phyloP scores from a whole-genome alignment of 148 eudicot species.

The Cornus kousa region DNA sequence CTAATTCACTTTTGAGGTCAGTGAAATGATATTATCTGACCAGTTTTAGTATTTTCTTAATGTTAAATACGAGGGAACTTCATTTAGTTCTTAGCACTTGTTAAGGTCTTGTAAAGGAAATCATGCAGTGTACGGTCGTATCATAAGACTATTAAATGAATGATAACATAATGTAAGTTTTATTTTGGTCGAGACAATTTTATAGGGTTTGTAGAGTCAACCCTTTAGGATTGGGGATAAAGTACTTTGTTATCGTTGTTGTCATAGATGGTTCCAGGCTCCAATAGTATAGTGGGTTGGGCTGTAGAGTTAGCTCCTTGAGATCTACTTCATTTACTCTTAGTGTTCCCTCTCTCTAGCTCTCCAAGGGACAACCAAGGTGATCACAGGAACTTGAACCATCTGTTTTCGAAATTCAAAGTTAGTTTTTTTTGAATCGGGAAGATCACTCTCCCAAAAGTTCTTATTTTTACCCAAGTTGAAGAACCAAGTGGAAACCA shows the following conservation, averaged over 20 bases:
- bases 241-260: too few relatives aligned
- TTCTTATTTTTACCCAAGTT: too few relatives aligned
- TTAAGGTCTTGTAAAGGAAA: background rate
- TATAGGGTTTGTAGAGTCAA: too few relatives aligned
- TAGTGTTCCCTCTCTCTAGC: background rate
- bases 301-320: background rate
- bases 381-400: background rate
- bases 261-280: too few relatives aligned
- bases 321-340: background rate
- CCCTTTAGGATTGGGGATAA: too few relatives aligned
- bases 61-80: background rate
- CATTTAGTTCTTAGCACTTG: background rate
- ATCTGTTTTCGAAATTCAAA: background rate
- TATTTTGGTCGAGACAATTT: too few relatives aligned
- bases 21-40: background rate
- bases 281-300: too few relatives aligned
- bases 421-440: background rate
- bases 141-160: too few relatives aligned
- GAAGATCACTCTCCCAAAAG: too few relatives aligned
- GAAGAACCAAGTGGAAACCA: too few relatives aligned
- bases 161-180: too few relatives aligned
- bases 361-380: background rate
- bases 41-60: background rate
- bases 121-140: background rate
- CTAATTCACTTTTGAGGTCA: slow-evolving; percentile 2